Percentiles rank a stretch among this genome's conserved stretches.
phyloP scores from a whole-genome alignment of 371 early-diverging fungal genomes.

The Mortierella sp. region DNA sequence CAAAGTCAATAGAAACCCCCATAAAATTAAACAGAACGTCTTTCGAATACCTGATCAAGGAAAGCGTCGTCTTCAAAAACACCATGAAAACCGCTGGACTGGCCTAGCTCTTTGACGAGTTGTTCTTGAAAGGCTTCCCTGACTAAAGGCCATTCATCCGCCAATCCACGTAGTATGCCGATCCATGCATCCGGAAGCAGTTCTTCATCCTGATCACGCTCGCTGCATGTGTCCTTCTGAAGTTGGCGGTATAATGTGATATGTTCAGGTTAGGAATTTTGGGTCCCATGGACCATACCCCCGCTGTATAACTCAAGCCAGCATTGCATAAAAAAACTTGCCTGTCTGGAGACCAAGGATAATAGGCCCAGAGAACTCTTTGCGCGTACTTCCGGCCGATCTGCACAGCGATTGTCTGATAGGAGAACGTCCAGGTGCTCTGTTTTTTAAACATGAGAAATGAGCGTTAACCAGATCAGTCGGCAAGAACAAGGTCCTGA shows the following conservation, averaged over 20 bases:
- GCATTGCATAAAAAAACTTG: background rate
- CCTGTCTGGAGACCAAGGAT: conserved; percentile 19
- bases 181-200: conserved; percentile 14
- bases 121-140: conserved; percentile 43
- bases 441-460: conserved; percentile 2
- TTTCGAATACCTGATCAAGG: conserved; percentile 18
- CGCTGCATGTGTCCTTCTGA: no score
- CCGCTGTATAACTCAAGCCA: no score
- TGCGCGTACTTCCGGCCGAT: conserved; percentile 44
- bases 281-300: no score
- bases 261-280: no score
- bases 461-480: no score
- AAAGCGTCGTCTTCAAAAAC: background rate
- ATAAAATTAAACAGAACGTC: background rate
- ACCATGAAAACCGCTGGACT: background rate
- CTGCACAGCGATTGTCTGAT: conserved; percentile 11
- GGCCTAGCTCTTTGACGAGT: conserved; percentile 6
- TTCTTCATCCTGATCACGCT: background rate
- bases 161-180: conserved; percentile 15
- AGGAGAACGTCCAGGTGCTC: conserved; percentile 17
- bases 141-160: conserved; percentile 43
- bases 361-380: conserved; percentile 36
- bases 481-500: no score
- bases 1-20: background rate
- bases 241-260: no score